Evolutionary conservation across 179 eudicot genomes (phyloP).

Genomic region (Drosera spatulata): DNA sequence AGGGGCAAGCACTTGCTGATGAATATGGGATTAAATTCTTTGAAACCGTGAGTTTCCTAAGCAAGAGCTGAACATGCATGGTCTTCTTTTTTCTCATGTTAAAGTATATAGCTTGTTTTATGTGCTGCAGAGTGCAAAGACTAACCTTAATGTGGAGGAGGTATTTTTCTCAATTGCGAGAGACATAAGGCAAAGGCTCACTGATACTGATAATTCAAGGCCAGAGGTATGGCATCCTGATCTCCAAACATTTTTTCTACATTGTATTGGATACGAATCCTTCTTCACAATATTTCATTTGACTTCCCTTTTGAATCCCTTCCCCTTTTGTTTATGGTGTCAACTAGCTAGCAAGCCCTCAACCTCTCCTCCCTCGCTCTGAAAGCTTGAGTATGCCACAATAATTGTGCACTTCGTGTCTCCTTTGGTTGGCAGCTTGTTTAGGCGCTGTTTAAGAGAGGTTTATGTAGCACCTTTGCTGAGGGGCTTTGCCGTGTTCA

Average conservation of each 20-base stretch:
- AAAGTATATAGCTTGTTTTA: background rate
- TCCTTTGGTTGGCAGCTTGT: too few species aligned
- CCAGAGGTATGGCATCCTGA: conserved; percentile 35
- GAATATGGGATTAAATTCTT: conserved; percentile 81
- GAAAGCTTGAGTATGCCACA: too few species aligned
- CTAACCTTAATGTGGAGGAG: conserved; percentile 71
- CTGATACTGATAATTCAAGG: conserved; percentile 51
- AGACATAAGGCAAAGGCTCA: conserved; percentile 82
- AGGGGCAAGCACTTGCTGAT: conserved; percentile 83
- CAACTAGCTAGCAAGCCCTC: too few species aligned
- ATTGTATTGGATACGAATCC: background rate
- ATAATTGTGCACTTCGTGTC: too few species aligned
- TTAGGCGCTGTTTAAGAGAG: too few species aligned
- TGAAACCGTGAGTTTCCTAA: conserved; percentile 54
- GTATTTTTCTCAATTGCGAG: conserved; percentile 82
- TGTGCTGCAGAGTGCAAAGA: conserved; percentile 63
- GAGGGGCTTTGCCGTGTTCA: too few species aligned
- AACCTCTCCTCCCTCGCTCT: too few species aligned
- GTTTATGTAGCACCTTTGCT: too few species aligned
- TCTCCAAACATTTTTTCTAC: background rate
- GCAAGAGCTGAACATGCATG: background rate
- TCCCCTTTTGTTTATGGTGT: too few species aligned
- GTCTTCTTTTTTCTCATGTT: background rate
- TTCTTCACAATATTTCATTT: background rate
- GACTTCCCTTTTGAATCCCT: too few species aligned